phyloP scores from a whole-genome alignment of 495 filamentous ascomycete genomes.

The Diplogelasinospora grovesii region DNA sequence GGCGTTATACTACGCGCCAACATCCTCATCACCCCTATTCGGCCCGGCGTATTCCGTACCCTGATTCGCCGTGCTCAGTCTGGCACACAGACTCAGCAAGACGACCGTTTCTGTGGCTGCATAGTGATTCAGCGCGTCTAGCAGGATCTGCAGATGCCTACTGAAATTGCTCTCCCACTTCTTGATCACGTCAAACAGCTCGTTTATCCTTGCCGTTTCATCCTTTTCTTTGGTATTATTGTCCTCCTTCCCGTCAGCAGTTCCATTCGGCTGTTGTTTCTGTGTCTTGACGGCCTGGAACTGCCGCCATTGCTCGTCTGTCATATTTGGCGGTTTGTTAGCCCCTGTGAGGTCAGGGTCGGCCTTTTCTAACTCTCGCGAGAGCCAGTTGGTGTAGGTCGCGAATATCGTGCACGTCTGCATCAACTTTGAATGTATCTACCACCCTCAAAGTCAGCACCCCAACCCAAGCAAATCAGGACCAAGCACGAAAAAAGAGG shows the following conservation, averaged over 20 bases:
- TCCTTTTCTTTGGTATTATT: slow-evolving; percentile 6
- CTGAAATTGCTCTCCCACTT: slow-evolving; percentile 92
- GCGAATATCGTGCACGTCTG: slow-evolving; percentile 90
- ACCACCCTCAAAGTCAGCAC: no score
- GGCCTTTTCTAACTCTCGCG: slow-evolving; percentile 67
- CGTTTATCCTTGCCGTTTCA: slow-evolving; percentile 49
- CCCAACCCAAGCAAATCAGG: not conserved
- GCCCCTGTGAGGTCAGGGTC: slow-evolving; percentile 64
- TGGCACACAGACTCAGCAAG: slow-evolving; percentile 73
- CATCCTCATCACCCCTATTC: slow-evolving; percentile 41
- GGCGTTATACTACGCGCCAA: no score
- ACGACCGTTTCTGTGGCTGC: slow-evolving; percentile 97
- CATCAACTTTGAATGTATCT: slow-evolving; percentile 96
- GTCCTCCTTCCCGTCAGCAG: not conserved
- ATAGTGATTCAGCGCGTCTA: slow-evolving; percentile 93
- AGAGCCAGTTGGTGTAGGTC: slow-evolving; percentile 72
- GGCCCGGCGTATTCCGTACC: slow-evolving; percentile 51
- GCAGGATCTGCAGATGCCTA: slow-evolving; percentile 79
- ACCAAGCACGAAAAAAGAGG: not conserved
- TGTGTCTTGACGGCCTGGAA: slow-evolving; percentile 35
- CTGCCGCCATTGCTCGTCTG: slow-evolving; percentile 44
- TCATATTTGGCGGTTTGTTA: slow-evolving; percentile 46
- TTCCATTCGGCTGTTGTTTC: slow-evolving; percentile 13
- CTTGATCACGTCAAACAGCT: slow-evolving; percentile 74
- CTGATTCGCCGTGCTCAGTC: slow-evolving; percentile 67